These are phyloP conservation scores for Penicillium soppii DNA, from an alignment of 495 filamentous ascomycete species.

Conservation along the genomic window DNA sequence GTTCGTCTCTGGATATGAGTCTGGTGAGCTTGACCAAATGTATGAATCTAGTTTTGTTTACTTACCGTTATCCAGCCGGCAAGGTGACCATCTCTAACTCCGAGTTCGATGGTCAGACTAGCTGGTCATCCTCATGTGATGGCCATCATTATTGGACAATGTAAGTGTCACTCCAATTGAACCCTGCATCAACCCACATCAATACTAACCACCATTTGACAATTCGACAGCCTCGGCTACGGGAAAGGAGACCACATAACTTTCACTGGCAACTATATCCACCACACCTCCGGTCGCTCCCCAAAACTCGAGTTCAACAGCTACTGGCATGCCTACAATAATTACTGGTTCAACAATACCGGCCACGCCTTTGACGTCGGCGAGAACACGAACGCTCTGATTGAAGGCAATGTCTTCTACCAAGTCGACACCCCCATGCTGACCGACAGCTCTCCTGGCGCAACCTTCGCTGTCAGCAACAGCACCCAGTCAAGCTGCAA, in stretches of 20 bases:
- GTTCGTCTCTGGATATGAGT: conserved; percentile 26
- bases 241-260: conserved; percentile 33
- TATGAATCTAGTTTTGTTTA: not conserved
- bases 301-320: conserved; percentile 51
- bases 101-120: conserved; percentile 50
- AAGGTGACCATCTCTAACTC: conserved; percentile 38
- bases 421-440: conserved; percentile 27
- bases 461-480: conserved; percentile 22
- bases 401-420: conserved; percentile 35
- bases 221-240: conserved; percentile 28
- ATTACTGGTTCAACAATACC: conserved; percentile 37
- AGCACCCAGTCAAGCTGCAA: conserved; percentile 22
- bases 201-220: too few relatives aligned
- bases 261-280: conserved; percentile 41
- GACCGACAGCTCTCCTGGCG: conserved; percentile 17
- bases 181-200: not conserved
- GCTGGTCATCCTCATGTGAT: conserved; percentile 52
- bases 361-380: conserved; percentile 36
- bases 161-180: conserved; percentile 7
- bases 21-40: conserved; percentile 14
- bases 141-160: conserved; percentile 57
- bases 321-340: conserved; percentile 43
- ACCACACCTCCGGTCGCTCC: conserved; percentile 52
- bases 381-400: conserved; percentile 18
- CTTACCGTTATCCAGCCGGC: conserved; percentile 11